Base-by-base conservation (phyloP, 768 basidiomycete genomes). In the Suillus brevipes region DNA sequence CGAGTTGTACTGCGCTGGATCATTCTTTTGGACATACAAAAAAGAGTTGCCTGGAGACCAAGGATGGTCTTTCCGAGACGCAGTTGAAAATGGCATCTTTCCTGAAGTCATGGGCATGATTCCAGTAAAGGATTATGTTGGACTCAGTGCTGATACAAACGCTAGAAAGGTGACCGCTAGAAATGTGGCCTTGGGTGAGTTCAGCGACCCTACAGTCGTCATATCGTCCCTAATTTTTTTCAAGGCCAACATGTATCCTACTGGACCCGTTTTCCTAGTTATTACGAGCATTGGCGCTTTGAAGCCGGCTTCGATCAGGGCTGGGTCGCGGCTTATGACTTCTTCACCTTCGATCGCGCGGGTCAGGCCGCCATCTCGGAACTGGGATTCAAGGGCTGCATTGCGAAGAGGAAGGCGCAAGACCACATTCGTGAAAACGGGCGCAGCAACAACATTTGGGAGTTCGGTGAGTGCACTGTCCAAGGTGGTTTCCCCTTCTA, bases 21-120 rank as follows among this genome's bases (percentile, higher is more conserved):
- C 85, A 84, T 94, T 88, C 78, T 94, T 90, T 73, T 93, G 93
- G 93, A 92, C 90, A 43, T 89, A 87, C 72, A 92, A 88, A 80
- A 92, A 93, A 74, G 82, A 87, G 59, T 72, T 77, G 6, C 74
- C 73, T 4, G 87, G 87, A 62, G 92, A 94, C 77, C 82, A 78
- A 5, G 92, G 92, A 1, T 94, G 92, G 93, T 85, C 85, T 36
- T 84, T 89, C 43, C 79, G 82, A 64, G 88, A 92, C 73, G 88
- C 89, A 0, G 83, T 85, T 1, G 80, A 79, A 31, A 82, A 80
- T 3, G 88, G 87, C 8, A 85, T 90, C 6, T 84, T 92, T 69
- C 91, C 90, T 0, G 23, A 70, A 1, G 79, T 70, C 56, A 78
- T 88, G 7, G 87, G 86, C 9, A 73, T 86, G 62, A 67, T 69